A percentile compares a stretch with the other conserved stretches of the same genome.
phyloP scores from a whole-genome alignment of 176 grass and related monocot genomes.

The Zea luxurians region DNA sequence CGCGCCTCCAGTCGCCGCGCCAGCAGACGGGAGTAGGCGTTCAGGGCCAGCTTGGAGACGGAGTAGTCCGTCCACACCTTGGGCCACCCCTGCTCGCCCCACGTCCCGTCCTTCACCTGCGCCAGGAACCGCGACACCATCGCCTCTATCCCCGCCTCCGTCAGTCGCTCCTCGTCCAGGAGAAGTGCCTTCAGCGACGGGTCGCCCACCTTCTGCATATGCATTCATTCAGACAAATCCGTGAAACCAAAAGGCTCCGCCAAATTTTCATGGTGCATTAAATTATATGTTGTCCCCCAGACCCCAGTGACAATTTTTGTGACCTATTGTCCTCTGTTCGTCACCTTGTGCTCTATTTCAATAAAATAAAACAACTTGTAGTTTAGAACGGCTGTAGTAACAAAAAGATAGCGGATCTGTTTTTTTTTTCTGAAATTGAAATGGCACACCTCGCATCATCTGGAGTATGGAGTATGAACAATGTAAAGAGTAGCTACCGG shows the following conservation, averaged over 20 bases:
- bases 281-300: background rate
- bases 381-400: no score
- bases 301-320: background rate
- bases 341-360: background rate
- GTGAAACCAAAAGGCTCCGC: background rate
- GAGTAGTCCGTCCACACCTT: slow-evolving; percentile 94
- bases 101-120: slow-evolving; percentile 74
- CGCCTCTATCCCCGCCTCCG: slow-evolving; percentile 48
- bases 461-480: background rate
- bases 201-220: slow-evolving; percentile 66
- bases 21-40: slow-evolving; percentile 79
- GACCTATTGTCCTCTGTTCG: background rate
- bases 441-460: background rate
- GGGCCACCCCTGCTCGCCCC: slow-evolving; percentile 76
- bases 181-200: slow-evolving; percentile 43
- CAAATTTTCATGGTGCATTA: background rate
- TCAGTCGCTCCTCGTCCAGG: slow-evolving; percentile 64
- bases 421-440: slow-evolving; percentile 7
- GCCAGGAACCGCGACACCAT: slow-evolving; percentile 73
- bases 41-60: slow-evolving; percentile 89
- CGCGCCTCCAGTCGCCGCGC: slow-evolving; percentile 54
- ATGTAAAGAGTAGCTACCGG: background rate
- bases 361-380: no score
- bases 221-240: background rate
- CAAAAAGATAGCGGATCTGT: background rate